Conservation (phyloP, 345 rosid species). For the Orychophragmus violaceus region DNA sequence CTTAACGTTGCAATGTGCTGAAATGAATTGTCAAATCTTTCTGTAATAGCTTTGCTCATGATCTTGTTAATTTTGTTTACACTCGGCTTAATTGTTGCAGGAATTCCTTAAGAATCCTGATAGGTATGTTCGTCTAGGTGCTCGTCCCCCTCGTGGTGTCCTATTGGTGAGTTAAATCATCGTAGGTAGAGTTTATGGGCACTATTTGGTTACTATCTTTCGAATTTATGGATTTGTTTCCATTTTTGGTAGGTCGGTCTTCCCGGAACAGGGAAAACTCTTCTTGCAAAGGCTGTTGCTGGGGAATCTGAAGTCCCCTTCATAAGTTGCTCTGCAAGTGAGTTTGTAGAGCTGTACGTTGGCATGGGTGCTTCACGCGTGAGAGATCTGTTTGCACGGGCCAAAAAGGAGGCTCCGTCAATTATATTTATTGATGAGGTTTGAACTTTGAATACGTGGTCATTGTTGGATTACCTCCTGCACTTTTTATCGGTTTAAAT, state of each 20-base stretch:
- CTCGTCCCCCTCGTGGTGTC: conserved; percentile 98
- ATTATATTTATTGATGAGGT: conserved; percentile 97
- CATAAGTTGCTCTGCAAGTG: conserved; percentile 95
- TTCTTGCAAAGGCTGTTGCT: conserved; percentile 88
- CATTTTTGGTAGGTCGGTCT: conserved; percentile 69
- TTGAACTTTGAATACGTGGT: conserved; percentile 16
- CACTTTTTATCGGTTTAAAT: background rate
- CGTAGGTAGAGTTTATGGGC: background rate
- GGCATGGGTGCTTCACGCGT: conserved; percentile 99
- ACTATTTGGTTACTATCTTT: background rate
- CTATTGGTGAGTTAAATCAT: conserved; percentile 62
- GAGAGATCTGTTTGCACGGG: conserved; percentile 90
- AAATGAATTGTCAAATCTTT: background rate
- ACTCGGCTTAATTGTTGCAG: conserved; percentile 38
- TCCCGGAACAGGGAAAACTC: conserved; percentile 98
- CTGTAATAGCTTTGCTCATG: conserved; percentile 3
- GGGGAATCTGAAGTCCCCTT: conserved; percentile 97
- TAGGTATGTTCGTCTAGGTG: conserved; percentile 71
- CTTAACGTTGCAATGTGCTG: background rate
- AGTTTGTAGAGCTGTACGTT: conserved; percentile 88
- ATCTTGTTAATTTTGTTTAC: conserved; percentile 24
- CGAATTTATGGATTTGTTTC: conserved; percentile 1
- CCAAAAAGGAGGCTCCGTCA: conserved; percentile 96
- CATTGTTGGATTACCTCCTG: background rate
- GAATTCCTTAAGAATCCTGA: conserved; percentile 96